A percentile compares a stretch with the other conserved stretches of the same genome.
Conservation (phyloP, 371 early-diverging fungal species). For the Umbelopsis sp. region DNA sequence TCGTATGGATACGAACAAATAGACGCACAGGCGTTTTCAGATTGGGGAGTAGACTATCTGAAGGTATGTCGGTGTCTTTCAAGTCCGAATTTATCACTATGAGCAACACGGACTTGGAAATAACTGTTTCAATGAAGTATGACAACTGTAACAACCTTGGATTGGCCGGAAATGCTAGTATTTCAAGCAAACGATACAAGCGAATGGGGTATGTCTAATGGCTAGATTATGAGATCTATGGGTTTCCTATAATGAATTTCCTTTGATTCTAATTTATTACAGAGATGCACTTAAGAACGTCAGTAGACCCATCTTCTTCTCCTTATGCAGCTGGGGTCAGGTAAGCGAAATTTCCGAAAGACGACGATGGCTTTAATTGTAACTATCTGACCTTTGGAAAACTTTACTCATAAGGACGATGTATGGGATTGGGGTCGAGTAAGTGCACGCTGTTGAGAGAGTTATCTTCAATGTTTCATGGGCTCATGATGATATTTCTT, state of each 20-base stretch:
- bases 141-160: conserved; percentile 31
- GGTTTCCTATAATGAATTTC: not conserved
- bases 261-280: not conserved
- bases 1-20: conserved; percentile 24
- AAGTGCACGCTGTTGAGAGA: not conserved
- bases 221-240: not conserved
- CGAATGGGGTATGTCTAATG: conserved; percentile 31
- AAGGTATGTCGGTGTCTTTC: conserved; percentile 16
- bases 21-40: conserved; percentile 28
- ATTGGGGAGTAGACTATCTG: conserved; percentile 32
- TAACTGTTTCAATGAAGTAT: conserved; percentile 18
- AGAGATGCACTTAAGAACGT: conserved; percentile 17
- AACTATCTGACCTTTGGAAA: not conserved
- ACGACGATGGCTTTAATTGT: no score
- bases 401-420: not conserved
- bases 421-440: conserved; percentile 16
- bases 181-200: conserved; percentile 42
- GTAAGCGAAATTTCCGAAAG: not conserved
- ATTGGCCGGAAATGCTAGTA: conserved; percentile 22
- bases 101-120: not conserved
- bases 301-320: conserved; percentile 16
- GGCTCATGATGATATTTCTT: not conserved
- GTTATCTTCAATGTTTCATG: not conserved
- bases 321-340: conserved; percentile 4
- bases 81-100: not conserved